Evolutionary conservation across 352 stramenopile species (phyloP), one percentile per base, ranked within the genome.

Genomic region (Pythium plurisporium): DNA sequence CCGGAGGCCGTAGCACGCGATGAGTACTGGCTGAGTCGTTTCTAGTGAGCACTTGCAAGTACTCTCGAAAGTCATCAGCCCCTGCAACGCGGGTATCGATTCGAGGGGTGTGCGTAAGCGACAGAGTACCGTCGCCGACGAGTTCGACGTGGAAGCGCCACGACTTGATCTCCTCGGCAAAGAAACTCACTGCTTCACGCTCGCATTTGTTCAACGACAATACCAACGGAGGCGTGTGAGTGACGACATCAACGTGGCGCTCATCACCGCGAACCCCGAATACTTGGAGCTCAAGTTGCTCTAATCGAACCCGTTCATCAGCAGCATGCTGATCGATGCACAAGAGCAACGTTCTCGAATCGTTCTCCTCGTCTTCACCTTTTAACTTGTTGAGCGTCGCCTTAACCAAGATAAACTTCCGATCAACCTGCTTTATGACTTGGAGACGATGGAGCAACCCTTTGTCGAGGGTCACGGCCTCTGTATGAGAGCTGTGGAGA

Each of bases 261-360:
- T 80, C 43, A 51, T 79, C 60, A n/a, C 84, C 70, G 49, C 77
- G 45, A 11, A 48, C 33, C 36, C 79, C 74, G 69, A 94, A 91
- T 43, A 91, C 61, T 17, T 76, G 58, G 0, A 65, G 49, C 44
- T 97, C 91, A 3, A 97, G 58, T 5, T 78, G 75, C 55, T 97
- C 91, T 7, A 97, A 67, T 5, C 74, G 74, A 6, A 97, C 70
- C 4, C 91, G 77, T 45, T 97, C 91, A 45, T 97, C 89, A 23
- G 88, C 91, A 30, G 91, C 91, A 51, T 97, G 91, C 54, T 97
- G 91, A 25, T 97, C 91, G 20, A 97, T 87, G 19, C 85, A 94
- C 40, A 94, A 37, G 4, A 92, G 46, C 27, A 93, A 36, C 17
- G 41, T 51, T 12, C 11, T 53, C 70, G 20, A 27, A 20, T 64